Conservation (phyloP, 2,329 filamentous ascomycete genomes). For the Ophiostoma piceae region DNA sequence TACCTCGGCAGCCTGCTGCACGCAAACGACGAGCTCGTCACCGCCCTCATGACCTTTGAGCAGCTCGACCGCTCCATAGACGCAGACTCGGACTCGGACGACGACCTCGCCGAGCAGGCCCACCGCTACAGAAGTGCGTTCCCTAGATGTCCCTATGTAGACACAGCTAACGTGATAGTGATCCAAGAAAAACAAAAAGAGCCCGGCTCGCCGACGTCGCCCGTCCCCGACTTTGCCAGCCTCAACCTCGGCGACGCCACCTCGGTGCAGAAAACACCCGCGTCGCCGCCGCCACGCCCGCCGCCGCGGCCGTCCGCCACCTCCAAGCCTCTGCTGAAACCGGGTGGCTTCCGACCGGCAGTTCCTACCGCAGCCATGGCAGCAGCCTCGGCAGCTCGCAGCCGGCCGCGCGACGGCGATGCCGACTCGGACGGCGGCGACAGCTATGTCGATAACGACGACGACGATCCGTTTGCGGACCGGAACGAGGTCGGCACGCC, state of each 20-base stretch:
- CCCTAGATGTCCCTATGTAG: too few species aligned
- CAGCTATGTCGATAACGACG: constrained; percentile 59
- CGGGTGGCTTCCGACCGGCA: constrained; percentile 13
- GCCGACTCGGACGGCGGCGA: constrained; percentile 49
- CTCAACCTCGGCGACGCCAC: constrained; percentile 37
- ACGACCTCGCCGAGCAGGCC: constrained; percentile 62
- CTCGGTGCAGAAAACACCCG: constrained; percentile 26
- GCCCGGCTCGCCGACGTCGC: constrained; percentile 40
- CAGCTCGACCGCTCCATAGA: constrained; percentile 84
- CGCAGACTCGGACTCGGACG: constrained; percentile 65
- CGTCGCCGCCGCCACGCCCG: constrained; percentile 37
- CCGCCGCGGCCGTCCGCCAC: constrained; percentile 45
- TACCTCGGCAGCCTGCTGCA: constrained; percentile 87
- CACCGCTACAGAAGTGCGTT: constrained; percentile 56
- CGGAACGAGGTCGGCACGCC: constrained; percentile 58
- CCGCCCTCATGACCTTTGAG: constrained; percentile 88
- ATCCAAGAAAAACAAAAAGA: constrained; percentile 49
- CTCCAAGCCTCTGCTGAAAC: constrained; percentile 40
- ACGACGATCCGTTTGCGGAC: constrained; percentile 82
- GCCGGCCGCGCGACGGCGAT: constrained; percentile 26
- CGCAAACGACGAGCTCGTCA: constrained; percentile 93
- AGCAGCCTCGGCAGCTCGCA: constrained; percentile 41
- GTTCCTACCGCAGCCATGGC: constrained; percentile 20
- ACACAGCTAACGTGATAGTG: constrained; percentile 40
- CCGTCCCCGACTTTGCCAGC: constrained; percentile 40